A percentile compares a stretch with the other conserved stretches of the same genome.
phyloP scores from a whole-genome alignment of 345 rosid genomes.

The Streptanthus diversifolius region DNA sequence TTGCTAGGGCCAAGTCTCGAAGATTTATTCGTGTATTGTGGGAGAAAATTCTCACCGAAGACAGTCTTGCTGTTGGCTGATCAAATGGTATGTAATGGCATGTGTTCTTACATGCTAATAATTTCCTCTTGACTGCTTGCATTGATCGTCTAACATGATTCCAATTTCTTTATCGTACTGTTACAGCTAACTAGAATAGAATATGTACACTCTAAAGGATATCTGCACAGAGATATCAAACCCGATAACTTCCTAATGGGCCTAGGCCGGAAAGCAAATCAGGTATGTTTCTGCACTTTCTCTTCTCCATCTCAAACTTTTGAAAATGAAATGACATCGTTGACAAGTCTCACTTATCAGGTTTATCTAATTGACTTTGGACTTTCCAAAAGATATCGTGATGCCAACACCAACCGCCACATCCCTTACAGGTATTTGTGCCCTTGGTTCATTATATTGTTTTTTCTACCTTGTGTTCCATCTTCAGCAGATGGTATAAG shows the following conservation, averaged over 20 bases:
- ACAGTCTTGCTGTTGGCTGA: constrained; percentile 89
- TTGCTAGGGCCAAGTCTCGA: constrained; percentile 94
- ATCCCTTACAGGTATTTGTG: constrained; percentile 68
- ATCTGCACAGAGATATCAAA: constrained; percentile 82
- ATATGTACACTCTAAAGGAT: constrained; percentile 75
- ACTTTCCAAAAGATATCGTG: constrained; percentile 82
- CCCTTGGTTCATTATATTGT: neutral
- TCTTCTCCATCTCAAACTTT: neutral
- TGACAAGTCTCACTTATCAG: constrained; percentile 35
- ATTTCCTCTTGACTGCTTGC: neutral
- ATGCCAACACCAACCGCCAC: constrained; percentile 70
- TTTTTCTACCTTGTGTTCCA: neutral
- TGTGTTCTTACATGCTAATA: neutral
- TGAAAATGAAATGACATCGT: neutral
- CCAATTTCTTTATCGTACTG: neutral
- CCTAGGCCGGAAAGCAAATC: constrained; percentile 73
- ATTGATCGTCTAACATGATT: neutral
- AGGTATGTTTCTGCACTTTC: constrained; percentile 39
- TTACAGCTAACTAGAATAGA: constrained; percentile 70
- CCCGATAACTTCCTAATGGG: constrained; percentile 96
- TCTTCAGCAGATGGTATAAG: neutral
- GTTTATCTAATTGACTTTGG: constrained; percentile 88
- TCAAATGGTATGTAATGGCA: constrained; percentile 59
- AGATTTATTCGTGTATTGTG: constrained; percentile 84
- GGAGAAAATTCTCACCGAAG: constrained; percentile 83